Percentiles rank a stretch among this genome's conserved stretches.
Conservation (phyloP, 371 early-diverging fungal species). For the Cokeromyces recurvatus region DNA sequence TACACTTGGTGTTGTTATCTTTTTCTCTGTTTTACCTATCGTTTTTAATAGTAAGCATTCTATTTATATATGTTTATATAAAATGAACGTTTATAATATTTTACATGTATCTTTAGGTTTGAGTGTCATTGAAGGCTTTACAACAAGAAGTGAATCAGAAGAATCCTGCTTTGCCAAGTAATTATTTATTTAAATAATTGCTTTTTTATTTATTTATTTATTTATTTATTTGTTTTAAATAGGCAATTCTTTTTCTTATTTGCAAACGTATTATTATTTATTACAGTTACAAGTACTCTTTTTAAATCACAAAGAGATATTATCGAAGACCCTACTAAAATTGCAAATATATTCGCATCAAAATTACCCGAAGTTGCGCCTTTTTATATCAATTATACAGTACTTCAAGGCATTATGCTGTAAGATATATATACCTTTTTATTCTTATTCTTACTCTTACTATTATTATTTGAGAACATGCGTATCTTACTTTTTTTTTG, state of each 20-base stretch:
- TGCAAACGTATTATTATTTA: constrained; percentile 85
- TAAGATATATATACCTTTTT: constrained; percentile 15
- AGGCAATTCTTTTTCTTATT: constrained; percentile 87
- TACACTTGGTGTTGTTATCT: constrained; percentile 51
- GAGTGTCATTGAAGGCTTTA: constrained; percentile 59
- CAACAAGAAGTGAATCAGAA: constrained; percentile 66
- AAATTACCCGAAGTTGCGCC: constrained; percentile 65
- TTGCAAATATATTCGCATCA: constrained; percentile 68
- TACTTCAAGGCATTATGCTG: constrained; percentile 58
- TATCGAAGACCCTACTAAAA: constrained; percentile 58
- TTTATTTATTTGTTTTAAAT: constrained; percentile 14
- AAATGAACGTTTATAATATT: too few relatives aligned
- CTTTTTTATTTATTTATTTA: too few relatives aligned
- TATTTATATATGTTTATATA: neutral
- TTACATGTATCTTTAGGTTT: too few relatives aligned
- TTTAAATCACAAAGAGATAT: constrained; percentile 71
- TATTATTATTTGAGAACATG: too few relatives aligned
- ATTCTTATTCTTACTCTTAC: neutral
- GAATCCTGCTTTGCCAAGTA: constrained; percentile 65
- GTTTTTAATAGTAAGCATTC: constrained; percentile 49
- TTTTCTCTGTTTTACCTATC: constrained; percentile 61
- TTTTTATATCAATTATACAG: constrained; percentile 63
- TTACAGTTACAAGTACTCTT: constrained; percentile 75
- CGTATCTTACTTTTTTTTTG: too few relatives aligned
- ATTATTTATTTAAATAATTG: too few relatives aligned